phyloP scores from a whole-genome alignment of 176 grass and related monocot genomes.

The Eragrostis nindensis region DNA sequence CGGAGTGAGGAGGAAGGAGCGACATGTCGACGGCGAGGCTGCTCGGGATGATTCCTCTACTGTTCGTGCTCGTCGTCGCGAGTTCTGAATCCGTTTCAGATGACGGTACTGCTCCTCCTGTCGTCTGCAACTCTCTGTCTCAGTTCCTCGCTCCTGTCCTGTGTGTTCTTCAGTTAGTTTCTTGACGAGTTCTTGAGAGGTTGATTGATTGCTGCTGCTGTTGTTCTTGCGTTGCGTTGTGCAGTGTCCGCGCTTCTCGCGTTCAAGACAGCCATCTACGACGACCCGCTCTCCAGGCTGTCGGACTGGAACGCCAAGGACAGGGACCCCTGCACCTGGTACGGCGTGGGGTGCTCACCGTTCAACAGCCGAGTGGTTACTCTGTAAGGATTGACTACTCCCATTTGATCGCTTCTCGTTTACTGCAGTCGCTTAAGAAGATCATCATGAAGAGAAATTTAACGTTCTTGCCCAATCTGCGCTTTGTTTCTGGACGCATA shows the following conservation, averaged over 20 bases:
- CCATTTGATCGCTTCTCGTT: neutral
- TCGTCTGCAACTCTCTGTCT: neutral
- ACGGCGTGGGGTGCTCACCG: slow-evolving; percentile 62
- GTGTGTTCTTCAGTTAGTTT: neutral
- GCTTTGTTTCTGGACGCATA: neutral
- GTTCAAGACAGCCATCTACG: slow-evolving; percentile 69
- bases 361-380: slow-evolving; percentile 58
- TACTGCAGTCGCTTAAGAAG: neutral
- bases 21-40: slow-evolving; percentile 47
- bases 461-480: neutral
- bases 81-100: slow-evolving; percentile 48
- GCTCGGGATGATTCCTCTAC: slow-evolving; percentile 45
- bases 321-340: slow-evolving; percentile 64
- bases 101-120: slow-evolving; percentile 51
- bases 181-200: neutral
- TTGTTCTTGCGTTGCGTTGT: neutral
- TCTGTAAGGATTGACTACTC: slow-evolving; percentile 54
- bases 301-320: slow-evolving; percentile 76
- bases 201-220: slow-evolving; percentile 9
- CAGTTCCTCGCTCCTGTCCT: neutral
- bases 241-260: slow-evolving; percentile 65
- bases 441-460: neutral
- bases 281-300: slow-evolving; percentile 69
- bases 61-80: slow-evolving; percentile 47
- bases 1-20: neutral